Evolutionary conservation across 2,329 filamentous ascomycete species (phyloP), one percentile per base, ranked within the genome.

Genomic region (Thelonectria olida): DNA sequence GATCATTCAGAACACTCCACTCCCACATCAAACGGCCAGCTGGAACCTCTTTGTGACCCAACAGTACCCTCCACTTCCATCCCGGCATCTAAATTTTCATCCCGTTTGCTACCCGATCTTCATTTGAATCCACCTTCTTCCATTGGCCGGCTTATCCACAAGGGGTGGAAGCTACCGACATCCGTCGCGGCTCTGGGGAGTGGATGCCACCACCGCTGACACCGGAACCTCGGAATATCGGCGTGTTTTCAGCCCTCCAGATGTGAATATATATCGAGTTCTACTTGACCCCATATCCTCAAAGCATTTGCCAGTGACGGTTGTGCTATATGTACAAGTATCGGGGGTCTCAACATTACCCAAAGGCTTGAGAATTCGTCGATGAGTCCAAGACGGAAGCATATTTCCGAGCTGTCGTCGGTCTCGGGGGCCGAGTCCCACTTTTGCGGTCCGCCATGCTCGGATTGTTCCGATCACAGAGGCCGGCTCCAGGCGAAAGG

Each of bases 351-450:
- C n/a, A n/a, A n/a, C 22, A 22, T 17, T 19, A 9, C 34, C 36
- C 17, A 12, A n/a, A 31, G 23, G 49, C 41, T 17, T 20, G 15
- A 19, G 17, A n/a, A 19, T 39, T 4, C 36, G 9, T 31, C 7
- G 5, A 34, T 17, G 42, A 39, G 17, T 50, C 39, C 34, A 48
- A 39, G 52, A 56, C 63, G 67, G 65, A 66, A 64, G 42, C 51
- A 56, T 56, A 52, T 42, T 70, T 68, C 67, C 63, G 64, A 62
- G 38, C 38, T 19, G 27, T 45, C 45, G 41, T 41, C 49, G 19
- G 36, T 41, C 15, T 44, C 19, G 50, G n/a, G n/a, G 23, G n/a
- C 31, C 31, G 53, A 54, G 47, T 13, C 28, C 65, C 67, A 69
- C 56, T 60, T 59, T 64, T 67, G 13, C 31, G 31, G 31, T 63